Evolutionary conservation across 2,329 filamentous ascomycete species (phyloP).

Genomic region (Boeremia exigua): DNA sequence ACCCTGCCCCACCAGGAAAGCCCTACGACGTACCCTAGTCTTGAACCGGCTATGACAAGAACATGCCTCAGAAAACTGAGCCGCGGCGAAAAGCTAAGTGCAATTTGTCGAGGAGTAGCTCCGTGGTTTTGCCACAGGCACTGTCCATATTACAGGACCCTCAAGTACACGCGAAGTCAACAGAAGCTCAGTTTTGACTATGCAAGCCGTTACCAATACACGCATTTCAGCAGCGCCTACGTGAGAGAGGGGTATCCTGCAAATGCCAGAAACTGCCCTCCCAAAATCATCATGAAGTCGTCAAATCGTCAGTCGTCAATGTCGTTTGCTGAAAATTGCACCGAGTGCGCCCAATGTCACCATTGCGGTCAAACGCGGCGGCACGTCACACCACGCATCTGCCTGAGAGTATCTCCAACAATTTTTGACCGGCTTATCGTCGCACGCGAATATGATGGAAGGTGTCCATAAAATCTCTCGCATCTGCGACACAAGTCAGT

Average conservation of each 20-base stretch:
- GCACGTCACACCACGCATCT: not conserved
- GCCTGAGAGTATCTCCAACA: not conserved
- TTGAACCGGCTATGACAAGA: slow-evolving; percentile 15
- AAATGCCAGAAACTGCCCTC: slow-evolving; percentile 38
- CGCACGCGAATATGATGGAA: slow-evolving; percentile 39
- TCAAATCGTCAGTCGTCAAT: slow-evolving; percentile 28
- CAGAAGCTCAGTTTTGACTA: not conserved
- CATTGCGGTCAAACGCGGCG: slow-evolving; percentile 10
- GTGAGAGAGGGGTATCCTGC: slow-evolving; percentile 41
- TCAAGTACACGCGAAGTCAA: not conserved
- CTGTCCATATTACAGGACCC: not conserved
- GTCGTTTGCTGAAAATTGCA: slow-evolving; percentile 12
- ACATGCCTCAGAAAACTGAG: slow-evolving; percentile 5
- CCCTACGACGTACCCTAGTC: slow-evolving; percentile 15
- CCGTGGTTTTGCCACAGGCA: not conserved
- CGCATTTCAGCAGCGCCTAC: slow-evolving; percentile 1
- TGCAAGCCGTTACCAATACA: slow-evolving; percentile 10
- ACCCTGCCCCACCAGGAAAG: slow-evolving; percentile 22
- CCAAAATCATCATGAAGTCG: slow-evolving; percentile 31
- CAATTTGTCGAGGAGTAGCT: not conserved
- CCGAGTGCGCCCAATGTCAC: not conserved
- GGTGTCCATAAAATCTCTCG: slow-evolving; percentile 37
- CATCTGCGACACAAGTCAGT: slow-evolving; percentile 25
- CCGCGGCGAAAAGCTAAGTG: slow-evolving; percentile 9
- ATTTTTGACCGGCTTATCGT: slow-evolving; percentile 3